phyloP scores from a whole-genome alignment of 805 yeast genomes.

The Kodamaea jinghongensis region DNA sequence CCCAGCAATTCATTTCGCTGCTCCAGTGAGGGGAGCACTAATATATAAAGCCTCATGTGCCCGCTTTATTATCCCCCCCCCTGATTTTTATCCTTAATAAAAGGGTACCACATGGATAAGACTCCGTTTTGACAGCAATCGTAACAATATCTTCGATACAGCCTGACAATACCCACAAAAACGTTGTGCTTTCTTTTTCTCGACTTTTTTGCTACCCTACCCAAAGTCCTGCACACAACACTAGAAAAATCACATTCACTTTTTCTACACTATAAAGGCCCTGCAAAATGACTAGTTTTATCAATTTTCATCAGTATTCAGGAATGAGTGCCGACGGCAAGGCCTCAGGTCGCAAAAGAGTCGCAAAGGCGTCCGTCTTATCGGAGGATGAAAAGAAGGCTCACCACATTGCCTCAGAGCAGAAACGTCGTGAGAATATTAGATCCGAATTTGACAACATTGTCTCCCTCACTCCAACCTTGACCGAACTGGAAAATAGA shows the following conservation, averaged over 20 bases:
- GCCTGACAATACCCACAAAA: too few species aligned
- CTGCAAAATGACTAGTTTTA: conserved; percentile 8
- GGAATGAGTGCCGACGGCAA: conserved; percentile 7
- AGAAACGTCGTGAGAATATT: conserved; percentile 81
- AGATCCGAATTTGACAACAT: conserved; percentile 77
- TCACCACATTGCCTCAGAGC: conserved; percentile 82
- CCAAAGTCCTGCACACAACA: conserved; percentile 3
- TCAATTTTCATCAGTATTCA: conserved; percentile 9
- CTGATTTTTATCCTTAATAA: too few species aligned
- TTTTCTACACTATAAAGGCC: conserved; percentile 1
- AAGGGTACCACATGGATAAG: too few species aligned
- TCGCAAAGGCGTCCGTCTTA: conserved; percentile 27
- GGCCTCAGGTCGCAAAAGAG: conserved; percentile 13
- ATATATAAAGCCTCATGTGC: too few species aligned
- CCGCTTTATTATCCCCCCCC: too few species aligned
- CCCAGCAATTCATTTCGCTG: too few species aligned
- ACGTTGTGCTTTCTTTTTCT: too few species aligned
- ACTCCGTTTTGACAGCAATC: too few species aligned
- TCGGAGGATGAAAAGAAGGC: conserved; percentile 44
- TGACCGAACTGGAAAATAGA: conserved; percentile 67
- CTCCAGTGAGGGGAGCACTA: too few species aligned
- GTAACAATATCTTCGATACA: too few species aligned
- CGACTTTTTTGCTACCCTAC: neutral
- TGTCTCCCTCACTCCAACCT: conserved; percentile 71
- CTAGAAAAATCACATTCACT: neutral